Base-by-base conservation (phyloP, 768 basidiomycete genomes). In the Leccinellum albellum region DNA sequence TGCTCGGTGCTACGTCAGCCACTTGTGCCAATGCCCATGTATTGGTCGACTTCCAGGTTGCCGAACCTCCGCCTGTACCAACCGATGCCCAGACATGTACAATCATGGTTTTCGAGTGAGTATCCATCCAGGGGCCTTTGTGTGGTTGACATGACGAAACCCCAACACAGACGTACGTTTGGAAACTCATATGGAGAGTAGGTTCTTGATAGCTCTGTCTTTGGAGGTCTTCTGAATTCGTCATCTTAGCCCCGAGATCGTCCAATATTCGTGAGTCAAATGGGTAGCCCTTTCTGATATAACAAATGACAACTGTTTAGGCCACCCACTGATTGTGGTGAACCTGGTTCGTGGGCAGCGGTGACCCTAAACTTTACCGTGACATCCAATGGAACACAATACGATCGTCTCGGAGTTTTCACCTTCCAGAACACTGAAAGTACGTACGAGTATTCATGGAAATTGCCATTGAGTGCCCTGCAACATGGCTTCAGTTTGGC, bases 401-500 rank as follows among this genome's bases (percentile, higher is more conserved):
- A 81, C 57, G 88, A 89, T 65, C 81, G 88, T 14, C 75, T 89
- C 6, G 87, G 81, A 2, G 80, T 84, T 15, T 87, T 92, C 62
- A 87, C 86, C 6, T 86, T 90, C 66, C 83, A 88, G 31, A 85
- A 89, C 64, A 87, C 88, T 7, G 89, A 91, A 69, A 88, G 86
- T 88, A 63, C 58, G 83, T 66, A 31, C 3, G 23, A 24, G 13
- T n/a, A 10, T 46, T 28, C 47, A 33, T 49, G 28, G 42, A 13
- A 23, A 9, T 50, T 20, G 44, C 17, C 8, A 44, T 47, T 29
- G 10, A 17, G 15, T 42, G 3, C 32, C 4, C 23, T 44, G 52
- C 15, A 51, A 54, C 37, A 50, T 29, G 28, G 3, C 6, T 48
- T 26, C 48, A 88, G 87, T 90, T 51, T 89, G 89, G 89, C 78